Base-by-base conservation (phyloP, 805 yeast genomes). In the Candida gorgasii region DNA sequence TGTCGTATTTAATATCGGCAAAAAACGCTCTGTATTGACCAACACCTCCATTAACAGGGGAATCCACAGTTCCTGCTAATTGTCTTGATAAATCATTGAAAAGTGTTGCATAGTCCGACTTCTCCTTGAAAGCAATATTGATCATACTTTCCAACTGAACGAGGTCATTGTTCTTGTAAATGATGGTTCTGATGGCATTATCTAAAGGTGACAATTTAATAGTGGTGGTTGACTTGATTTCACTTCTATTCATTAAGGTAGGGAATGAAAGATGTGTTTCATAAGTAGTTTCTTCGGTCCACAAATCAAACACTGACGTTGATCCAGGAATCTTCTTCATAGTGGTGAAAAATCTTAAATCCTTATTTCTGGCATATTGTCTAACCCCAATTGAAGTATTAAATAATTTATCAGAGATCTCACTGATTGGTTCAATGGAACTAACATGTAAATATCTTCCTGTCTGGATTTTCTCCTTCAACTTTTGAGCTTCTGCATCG, bases 31-130 rank as follows among this genome's bases (percentile, higher is more conserved):
- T 73, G 63, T 86, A 89, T 57, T 85, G 89, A 2, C 88, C 86
- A 49, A 89, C 86, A 44, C 97, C 97, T 26, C 97, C 97, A 58
- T 89, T 89, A 5, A 89, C 92, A 3, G 96, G 96, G 0, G 96
- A 80, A 58, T 88, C 95, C 42, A 89, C 90, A 0, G 96, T 86
- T 32, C 96, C 96, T 2, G 88, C 77, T 42, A 84, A 66, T 54
- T 79, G 80, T 61, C 92, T 72, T 5, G 90, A 81, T 46, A 86
- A 64, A 55, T 81, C 88, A 50, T 76, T 75, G 58, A 82, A 82
- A 20, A 76, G 59, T 0, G 80, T 63, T 2, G 69, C 56, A 37
- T 62, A 67, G 38, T 73, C 78, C 0, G 72, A 69, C 52, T 75
- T 76, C 20, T 79, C 81, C 49, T 72, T 78, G 42, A 75, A 50